Conservation (phyloP, 495 filamentous ascomycete species). For the Diplogelasinospora grovesii region DNA sequence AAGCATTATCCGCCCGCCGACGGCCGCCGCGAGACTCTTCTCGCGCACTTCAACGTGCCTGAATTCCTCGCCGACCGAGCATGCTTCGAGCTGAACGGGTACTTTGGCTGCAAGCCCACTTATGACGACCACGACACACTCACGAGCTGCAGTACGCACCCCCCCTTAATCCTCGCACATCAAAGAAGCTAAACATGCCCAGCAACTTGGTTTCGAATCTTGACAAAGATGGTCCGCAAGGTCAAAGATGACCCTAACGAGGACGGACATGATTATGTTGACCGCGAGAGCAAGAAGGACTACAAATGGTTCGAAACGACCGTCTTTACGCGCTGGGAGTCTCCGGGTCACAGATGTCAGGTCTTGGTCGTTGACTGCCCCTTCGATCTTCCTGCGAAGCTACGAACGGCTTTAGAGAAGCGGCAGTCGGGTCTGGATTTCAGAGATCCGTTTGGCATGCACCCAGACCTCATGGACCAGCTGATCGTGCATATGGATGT, state of each 20-base stretch:
- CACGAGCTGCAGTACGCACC: constrained; percentile 7
- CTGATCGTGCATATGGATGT: constrained; percentile 14
- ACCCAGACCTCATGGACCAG: constrained; percentile 14
- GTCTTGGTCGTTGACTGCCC: constrained; percentile 16
- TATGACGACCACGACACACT: constrained; percentile 4
- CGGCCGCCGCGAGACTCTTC: constrained; percentile 8
- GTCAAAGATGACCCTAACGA: constrained; percentile 5
- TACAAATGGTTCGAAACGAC: constrained; percentile 22
- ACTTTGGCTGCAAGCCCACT: constrained; percentile 12
- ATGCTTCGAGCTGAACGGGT: constrained; percentile 21
- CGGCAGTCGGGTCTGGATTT: constrained; percentile 4
- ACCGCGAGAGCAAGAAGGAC: neutral
- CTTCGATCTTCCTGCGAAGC: constrained; percentile 2
- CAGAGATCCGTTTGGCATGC: constrained; percentile 16
- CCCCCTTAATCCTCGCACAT: too few relatives aligned
- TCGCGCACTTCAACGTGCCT: constrained; percentile 18
- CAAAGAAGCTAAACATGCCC: too few relatives aligned
- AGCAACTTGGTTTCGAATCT: constrained; percentile 19
- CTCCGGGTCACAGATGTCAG: constrained; percentile 4
- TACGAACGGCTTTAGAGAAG: constrained; percentile 1
- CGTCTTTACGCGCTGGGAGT: constrained; percentile 17
- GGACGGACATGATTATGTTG: constrained; percentile 10
- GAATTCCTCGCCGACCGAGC: constrained; percentile 14
- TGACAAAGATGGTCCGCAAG: constrained; percentile 19
- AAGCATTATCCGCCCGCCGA: constrained; percentile 7